These are phyloP conservation scores for Groenewaldozyma salmanticensis DNA, from an alignment of 805 yeast species.

Conservation along the genomic window DNA sequence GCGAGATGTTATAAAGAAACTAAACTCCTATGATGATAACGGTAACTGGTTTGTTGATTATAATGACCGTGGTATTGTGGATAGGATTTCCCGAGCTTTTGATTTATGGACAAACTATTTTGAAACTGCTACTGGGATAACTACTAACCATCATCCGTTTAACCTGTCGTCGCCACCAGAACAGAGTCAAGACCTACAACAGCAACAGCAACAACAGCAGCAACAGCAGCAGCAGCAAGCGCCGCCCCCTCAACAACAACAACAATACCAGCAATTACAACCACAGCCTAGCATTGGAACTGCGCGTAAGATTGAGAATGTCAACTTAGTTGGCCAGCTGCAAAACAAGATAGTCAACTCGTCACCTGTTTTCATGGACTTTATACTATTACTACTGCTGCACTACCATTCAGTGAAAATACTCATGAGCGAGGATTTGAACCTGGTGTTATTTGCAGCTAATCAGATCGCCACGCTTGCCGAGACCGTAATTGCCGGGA, in stretches of 20 bases:
- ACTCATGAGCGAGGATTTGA: constrained; percentile 24
- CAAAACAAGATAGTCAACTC: constrained; percentile 3
- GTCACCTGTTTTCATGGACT: constrained; percentile 17
- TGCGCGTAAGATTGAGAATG: constrained; percentile 16
- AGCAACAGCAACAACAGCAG: not conserved
- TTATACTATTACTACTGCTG: constrained; percentile 19
- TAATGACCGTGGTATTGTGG: constrained; percentile 20
- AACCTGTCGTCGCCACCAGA: not conserved
- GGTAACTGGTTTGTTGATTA: constrained; percentile 11
- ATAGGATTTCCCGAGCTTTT: constrained; percentile 23
- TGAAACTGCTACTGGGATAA: constrained; percentile 19
- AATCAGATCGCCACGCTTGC: constrained; percentile 4
- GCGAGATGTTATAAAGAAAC: constrained; percentile 6
- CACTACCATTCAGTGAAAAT: constrained; percentile 23
- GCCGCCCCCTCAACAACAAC: too few relatives aligned
- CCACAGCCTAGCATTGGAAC: too few relatives aligned
- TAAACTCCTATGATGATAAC: constrained; percentile 1
- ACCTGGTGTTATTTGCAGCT: constrained; percentile 22
- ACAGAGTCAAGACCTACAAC: not conserved
- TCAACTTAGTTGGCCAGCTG: constrained; percentile 13
- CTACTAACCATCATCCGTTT: constrained; percentile 19
- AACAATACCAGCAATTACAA: too few relatives aligned
- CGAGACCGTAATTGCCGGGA: not conserved
- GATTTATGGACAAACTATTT: constrained; percentile 25
- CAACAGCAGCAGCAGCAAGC: not conserved